Evolutionary conservation across 805 yeast species (phyloP).

Genomic region (Scheffersomyces lignosus): DNA sequence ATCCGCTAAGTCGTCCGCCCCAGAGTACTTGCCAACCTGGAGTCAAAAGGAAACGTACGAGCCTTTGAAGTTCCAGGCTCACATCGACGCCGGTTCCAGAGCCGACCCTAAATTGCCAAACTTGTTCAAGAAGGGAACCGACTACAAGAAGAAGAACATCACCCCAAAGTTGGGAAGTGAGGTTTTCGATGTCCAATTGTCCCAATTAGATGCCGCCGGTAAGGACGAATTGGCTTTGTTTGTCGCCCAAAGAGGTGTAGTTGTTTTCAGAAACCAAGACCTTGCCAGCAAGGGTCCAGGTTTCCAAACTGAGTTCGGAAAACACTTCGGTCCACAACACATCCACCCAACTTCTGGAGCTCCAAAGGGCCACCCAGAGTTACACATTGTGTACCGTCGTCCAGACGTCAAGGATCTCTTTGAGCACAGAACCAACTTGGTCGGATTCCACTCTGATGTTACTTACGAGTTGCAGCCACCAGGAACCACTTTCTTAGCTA

Average conservation of each 20-base stretch:
- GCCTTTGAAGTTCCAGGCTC: constrained; percentile 12
- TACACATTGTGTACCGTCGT: constrained; percentile 29
- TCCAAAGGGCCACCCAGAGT: constrained; percentile 29
- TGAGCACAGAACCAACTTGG: constrained; percentile 24
- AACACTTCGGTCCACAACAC: constrained; percentile 32
- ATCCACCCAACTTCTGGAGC: constrained; percentile 37
- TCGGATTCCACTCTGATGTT: constrained; percentile 39
- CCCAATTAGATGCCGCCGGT: constrained; percentile 13
- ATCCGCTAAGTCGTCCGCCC: constrained; percentile 4
- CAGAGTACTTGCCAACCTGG: constrained; percentile 17
- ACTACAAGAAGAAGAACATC: constrained; percentile 7
- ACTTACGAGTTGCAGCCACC: constrained; percentile 44
- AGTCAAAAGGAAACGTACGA: constrained; percentile 14
- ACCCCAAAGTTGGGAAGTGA: constrained; percentile 20
- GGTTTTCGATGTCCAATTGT: constrained; percentile 14
- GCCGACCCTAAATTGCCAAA: constrained; percentile 16
- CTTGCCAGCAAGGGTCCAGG: constrained; percentile 26
- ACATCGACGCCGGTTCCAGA: constrained; percentile 15
- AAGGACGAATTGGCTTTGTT: constrained; percentile 19
- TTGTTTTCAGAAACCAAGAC: constrained; percentile 17
- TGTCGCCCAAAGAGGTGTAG: constrained; percentile 20
- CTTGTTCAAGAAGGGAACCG: constrained; percentile 8
- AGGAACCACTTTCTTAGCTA: constrained; percentile 37
- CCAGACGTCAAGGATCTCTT: constrained; percentile 11
- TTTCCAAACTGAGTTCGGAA: constrained; percentile 31